Evolutionary conservation across 306 rosid genomes (phyloP).

Genomic region (Glycine latifolia): DNA sequence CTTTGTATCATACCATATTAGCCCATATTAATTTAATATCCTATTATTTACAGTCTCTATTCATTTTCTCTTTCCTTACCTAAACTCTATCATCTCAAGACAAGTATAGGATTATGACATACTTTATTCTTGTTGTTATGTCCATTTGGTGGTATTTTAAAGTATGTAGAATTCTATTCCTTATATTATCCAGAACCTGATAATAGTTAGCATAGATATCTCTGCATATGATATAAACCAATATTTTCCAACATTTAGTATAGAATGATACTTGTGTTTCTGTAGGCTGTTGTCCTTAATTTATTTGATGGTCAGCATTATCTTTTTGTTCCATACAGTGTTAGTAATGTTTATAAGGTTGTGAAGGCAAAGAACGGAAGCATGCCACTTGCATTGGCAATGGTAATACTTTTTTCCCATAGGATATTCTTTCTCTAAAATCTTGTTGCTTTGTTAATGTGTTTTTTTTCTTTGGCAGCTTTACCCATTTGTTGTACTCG

Average conservation of each 20-base stretch:
- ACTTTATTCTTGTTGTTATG: neutral
- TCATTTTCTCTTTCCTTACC: neutral
- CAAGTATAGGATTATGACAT: neutral
- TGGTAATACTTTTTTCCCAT: slow-evolving; percentile 61
- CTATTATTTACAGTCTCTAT: neutral
- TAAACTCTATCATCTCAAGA: neutral
- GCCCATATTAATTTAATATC: neutral
- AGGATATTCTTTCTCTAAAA: slow-evolving; percentile 25
- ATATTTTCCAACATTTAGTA: neutral
- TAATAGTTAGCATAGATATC: neutral
- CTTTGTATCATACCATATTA: neutral
- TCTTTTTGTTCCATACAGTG: slow-evolving; percentile 64
- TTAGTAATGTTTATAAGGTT: slow-evolving; percentile 76
- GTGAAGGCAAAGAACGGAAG: slow-evolving; percentile 82
- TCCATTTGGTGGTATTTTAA: slow-evolving; percentile 6
- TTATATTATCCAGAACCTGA: neutral
- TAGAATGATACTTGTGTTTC: neutral
- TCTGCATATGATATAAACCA: slow-evolving; percentile 1
- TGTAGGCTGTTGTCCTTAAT: slow-evolving; percentile 21
- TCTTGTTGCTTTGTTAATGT: slow-evolving; percentile 38
- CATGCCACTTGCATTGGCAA: slow-evolving; percentile 84
- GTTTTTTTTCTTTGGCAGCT: slow-evolving; percentile 64
- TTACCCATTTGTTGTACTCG: slow-evolving; percentile 78
- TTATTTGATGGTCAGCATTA: slow-evolving; percentile 30
- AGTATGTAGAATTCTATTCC: neutral